These are phyloP conservation scores for Ceratorhiza oryzae-sativae DNA, from an alignment of 1,284 basidiomycete species.

Conservation along the genomic window DNA sequence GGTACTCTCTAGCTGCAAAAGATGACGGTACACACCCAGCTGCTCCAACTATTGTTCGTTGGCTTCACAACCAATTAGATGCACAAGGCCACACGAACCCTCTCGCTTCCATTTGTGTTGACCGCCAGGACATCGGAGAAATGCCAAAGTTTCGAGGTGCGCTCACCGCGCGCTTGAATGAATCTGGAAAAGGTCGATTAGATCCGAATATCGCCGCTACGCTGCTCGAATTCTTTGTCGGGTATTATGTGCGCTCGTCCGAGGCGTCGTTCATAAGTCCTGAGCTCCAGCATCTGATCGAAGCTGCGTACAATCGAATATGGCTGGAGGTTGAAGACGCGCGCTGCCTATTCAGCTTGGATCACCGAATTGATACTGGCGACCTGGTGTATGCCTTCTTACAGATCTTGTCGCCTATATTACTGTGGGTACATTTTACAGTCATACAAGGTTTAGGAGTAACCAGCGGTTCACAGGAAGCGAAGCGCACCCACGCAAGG, in stretches of 20 bases:
- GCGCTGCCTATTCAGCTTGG: not conserved
- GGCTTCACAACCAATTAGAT: not conserved
- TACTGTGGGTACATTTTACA: not conserved
- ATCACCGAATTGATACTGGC: not conserved
- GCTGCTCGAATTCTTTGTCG: not conserved
- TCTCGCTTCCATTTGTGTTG: not conserved
- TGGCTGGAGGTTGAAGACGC: constrained; percentile 1
- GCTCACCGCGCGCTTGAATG: not conserved
- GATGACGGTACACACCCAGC: not conserved
- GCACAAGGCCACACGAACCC: not conserved
- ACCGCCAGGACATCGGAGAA: not conserved
- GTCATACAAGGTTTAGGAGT: too few species aligned
- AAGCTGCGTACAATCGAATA: not conserved
- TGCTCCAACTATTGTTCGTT: not conserved
- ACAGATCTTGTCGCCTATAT: not conserved
- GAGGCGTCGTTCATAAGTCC: not conserved
- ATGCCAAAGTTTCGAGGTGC: not conserved
- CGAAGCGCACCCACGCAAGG: not conserved
- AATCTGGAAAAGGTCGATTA: not conserved
- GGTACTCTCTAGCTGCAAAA: not conserved
- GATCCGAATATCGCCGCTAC: not conserved
- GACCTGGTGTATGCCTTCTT: not conserved
- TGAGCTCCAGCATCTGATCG: not conserved
- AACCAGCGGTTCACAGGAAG: too few species aligned
- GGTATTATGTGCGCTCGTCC: not conserved